Conservation (phyloP, 495 filamentous ascomycete genomes). For the Cryomyces minteri region DNA sequence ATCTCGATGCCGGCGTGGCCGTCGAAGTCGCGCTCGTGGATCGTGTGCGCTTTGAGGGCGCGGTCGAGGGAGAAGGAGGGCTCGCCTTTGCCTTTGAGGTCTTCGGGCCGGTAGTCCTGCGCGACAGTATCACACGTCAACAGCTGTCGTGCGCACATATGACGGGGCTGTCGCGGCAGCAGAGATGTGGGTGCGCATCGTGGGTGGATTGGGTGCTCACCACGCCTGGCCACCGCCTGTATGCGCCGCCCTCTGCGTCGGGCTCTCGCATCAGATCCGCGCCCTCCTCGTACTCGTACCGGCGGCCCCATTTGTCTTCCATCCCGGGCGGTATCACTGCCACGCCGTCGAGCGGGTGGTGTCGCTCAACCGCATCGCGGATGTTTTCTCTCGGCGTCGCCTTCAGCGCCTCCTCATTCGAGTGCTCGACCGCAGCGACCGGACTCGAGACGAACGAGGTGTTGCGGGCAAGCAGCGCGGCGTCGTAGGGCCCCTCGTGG, state of each 20-base stretch:
- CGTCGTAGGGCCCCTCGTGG: conserved; percentile 86
- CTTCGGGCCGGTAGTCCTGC: conserved; percentile 49
- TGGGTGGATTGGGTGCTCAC: conserved; percentile 27
- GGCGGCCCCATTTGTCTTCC: conserved; percentile 42
- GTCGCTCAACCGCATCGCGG: conserved; percentile 49
- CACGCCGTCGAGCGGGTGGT: conserved; percentile 72
- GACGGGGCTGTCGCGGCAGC: too few relatives aligned
- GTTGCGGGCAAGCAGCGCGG: conserved; percentile 57
- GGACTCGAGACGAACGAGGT: conserved; percentile 41
- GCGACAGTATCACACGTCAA: neutral
- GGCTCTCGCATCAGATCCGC: conserved; percentile 61
- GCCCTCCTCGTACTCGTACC: conserved; percentile 71
- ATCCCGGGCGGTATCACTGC: conserved; percentile 59
- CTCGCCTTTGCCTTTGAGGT: conserved; percentile 68
- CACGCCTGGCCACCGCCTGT: conserved; percentile 46
- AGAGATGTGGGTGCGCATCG: neutral
- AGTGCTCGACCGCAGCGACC: conserved; percentile 53
- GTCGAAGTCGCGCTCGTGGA: conserved; percentile 1
- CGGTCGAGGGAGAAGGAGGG: conserved; percentile 52
- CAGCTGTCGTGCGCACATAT: neutral
- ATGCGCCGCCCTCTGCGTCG: conserved; percentile 30
- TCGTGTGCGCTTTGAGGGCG: conserved; percentile 34
- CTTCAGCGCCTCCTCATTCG: conserved; percentile 58
- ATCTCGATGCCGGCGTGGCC: conserved; percentile 16
- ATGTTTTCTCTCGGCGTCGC: conserved; percentile 75